Evolutionary conservation across 2,329 filamentous ascomycete genomes (phyloP), one percentile per base, ranked within the genome.

Genomic region (Fusarium sp.): DNA sequence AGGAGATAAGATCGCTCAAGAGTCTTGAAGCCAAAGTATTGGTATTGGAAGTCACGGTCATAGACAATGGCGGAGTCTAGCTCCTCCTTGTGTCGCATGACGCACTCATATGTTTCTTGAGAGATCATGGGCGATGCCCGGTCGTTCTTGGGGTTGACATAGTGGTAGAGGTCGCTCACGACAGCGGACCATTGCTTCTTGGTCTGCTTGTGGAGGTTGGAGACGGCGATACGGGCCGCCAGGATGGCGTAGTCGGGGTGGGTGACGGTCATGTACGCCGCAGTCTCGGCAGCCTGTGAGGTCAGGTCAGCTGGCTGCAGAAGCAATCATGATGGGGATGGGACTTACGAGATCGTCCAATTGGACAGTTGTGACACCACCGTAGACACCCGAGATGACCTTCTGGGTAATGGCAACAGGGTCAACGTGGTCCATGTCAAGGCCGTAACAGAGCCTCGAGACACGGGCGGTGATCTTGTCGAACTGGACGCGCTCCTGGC

Each of bases 111-210:
- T 57, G 94, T 97, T 78, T 93, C 88, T 81, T 96, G 87, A 50
- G 96, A 95, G 81, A 99, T 98, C 97, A 99, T 99, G 66, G 97
- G 96, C 60, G 95, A 96, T 9, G 89, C 82, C 77, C 89, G 92
- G 73, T 88, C 86, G 85, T 98, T 99, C 87, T 94, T 97, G 72
- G 96, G 95, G 87, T 99, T 99, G 85, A 97, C 88, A 84, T 98
- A 99, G 87, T 97, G 90, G 87, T 96, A 98, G 47, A 99, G 91
- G 80, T 99, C 97, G 79, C 91, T 92, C 79, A 99, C 90, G 69
- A 99, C 97, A 59, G 94, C 89, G n/a, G 97, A 98, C 88, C 97
- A 99, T 83, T 98, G 96, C 90, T 99, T 99, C 91, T 98, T 98
- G 75, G 97, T 99, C 90, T 99, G 97, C 88, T 99, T 99, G 92